These are phyloP conservation scores for Verbena officinalis DNA, from an alignment of 257 asterid species.

Conservation along the genomic window DNA sequence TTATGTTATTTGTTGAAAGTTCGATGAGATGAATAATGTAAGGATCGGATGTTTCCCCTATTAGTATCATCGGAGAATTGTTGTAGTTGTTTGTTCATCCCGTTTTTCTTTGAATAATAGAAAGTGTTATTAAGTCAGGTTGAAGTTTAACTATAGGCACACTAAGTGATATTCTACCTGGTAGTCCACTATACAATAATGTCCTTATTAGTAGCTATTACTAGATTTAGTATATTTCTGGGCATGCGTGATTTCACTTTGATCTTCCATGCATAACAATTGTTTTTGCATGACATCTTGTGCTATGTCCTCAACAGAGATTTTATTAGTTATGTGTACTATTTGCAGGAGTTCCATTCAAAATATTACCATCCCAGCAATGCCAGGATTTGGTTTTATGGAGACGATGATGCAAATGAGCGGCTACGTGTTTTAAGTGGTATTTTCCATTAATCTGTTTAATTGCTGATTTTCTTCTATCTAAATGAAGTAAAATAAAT, in stretches of 20 bases:
- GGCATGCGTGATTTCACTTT: conserved; percentile 4
- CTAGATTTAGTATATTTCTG: not conserved
- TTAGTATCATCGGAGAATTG: not conserved
- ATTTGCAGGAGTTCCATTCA: conserved; percentile 81
- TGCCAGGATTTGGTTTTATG: conserved; percentile 98
- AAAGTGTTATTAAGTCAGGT: not conserved
- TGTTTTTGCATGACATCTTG: conserved; percentile 19
- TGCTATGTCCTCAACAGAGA: conserved; percentile 17
- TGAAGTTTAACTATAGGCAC: not conserved
- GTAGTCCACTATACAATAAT: not conserved
- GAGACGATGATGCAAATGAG: conserved; percentile 92
- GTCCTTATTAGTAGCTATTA: not conserved
- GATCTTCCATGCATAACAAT: conserved; percentile 5
- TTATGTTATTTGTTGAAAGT: conserved; percentile 5
- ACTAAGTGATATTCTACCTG: conserved; percentile 14
- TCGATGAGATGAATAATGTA: conserved; percentile 1
- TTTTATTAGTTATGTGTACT: conserved; percentile 19
- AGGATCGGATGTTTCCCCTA: not conserved
- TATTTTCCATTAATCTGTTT: conserved; percentile 32
- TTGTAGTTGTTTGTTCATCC: conserved; percentile 1
- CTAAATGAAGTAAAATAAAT: conserved; percentile 3
- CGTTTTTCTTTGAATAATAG: not conserved
- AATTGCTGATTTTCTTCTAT: conserved; percentile 19
- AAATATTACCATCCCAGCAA: conserved; percentile 97
- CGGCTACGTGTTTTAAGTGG: conserved; percentile 89